Evolutionary conservation across 2,329 filamentous ascomycete genomes (phyloP), one percentile per base, ranked within the genome.

Genomic region (Cytospora leucostoma): DNA sequence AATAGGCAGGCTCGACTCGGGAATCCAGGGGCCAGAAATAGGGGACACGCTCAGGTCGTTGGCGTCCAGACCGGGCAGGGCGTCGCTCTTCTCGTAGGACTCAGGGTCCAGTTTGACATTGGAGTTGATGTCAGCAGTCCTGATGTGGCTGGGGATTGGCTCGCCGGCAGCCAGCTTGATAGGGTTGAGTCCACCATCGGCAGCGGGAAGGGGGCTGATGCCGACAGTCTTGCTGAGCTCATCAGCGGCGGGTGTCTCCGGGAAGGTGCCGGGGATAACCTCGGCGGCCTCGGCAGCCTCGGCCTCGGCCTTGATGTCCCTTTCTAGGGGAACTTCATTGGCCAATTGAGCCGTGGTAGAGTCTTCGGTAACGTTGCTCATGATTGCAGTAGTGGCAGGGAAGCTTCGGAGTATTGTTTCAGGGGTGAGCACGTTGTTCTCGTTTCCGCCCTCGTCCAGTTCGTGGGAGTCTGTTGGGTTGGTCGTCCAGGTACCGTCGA

Each of bases 341-440:
- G 88, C 88, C 70, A 92, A 78, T 50, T 80, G 82, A 65, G 88
- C 86, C 44, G 90, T 92, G 56, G 89, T 89, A 38, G 90, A 87
- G 65, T 84, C 81, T 61, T 90, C 88, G n/a, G 85, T 82, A 55
- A 84, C 88, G 49, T 86, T 87, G 68, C 84, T 89, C 73, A 89
- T 83, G 64, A 82, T 81, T 62, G 78, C 77, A 57, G 72, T 77
- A 63, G 82, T 78, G 52, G 80, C 78, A 62, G 81, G 73, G 58
- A 80, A 77, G 56, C 73, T 75, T 69, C 75, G 76, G 65, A 76
- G 69, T 59, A 97, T 89, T 73, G 92, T 84, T 67, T 92, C 85
- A 63, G 90, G 87, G 49, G 85, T 84, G 63, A 99, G 84, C 68
- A 97, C 87, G 86, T 98, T 98, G 84, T 98, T 98, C 71, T 93